phyloP scores from a whole-genome alignment of 441 rosid genomes.

The Adansonia madagascariensis region DNA sequence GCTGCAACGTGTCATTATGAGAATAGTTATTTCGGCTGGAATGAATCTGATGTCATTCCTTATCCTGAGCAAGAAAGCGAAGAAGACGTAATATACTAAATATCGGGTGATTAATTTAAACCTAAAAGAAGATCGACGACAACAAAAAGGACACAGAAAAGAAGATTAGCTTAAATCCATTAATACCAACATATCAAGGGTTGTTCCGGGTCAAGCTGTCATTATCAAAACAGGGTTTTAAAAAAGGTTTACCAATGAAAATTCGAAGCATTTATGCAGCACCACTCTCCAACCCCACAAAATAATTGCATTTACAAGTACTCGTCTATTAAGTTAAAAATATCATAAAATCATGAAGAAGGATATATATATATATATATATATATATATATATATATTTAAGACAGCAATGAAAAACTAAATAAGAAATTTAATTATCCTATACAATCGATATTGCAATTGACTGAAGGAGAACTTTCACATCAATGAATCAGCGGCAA shows the following conservation, averaged over 20 bases:
- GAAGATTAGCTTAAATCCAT: no score
- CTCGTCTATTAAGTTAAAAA: neutral
- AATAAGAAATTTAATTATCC: neutral
- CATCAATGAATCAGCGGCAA: neutral
- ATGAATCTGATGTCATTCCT: neutral
- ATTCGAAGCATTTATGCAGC: neutral
- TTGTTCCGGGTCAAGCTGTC: neutral
- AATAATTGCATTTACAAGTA: neutral
- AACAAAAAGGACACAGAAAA: no score
- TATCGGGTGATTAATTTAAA: no score
- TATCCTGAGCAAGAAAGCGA: neutral
- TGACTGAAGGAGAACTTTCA: neutral
- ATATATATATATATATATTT: neutral
- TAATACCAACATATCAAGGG: no score
- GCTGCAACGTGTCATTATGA: neutral
- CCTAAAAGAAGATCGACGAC: no score
- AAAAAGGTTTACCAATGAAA: neutral
- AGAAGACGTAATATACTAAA: no score
- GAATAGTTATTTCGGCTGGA: neutral
- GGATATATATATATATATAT: neutral
- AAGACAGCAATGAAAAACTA: neutral
- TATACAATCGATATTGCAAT: neutral
- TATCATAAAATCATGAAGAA: neutral
- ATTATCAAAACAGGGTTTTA: neutral
- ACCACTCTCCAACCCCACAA: neutral